Conservation (phyloP, 768 basidiomycete species). For the Mycena latifolia region DNA sequence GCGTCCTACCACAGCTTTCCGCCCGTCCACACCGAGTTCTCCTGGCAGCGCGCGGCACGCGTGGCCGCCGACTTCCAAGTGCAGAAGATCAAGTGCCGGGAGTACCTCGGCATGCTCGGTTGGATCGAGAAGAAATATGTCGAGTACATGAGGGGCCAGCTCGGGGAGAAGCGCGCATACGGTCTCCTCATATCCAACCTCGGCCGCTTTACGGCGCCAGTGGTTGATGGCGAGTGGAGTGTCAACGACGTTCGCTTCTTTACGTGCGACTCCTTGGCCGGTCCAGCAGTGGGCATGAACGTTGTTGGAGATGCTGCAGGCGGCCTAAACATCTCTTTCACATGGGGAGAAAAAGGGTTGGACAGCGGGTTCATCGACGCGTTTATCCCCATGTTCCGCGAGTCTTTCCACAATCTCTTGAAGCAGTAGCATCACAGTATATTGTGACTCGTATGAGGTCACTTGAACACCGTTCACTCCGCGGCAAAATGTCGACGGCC, state of each 20-base stretch:
- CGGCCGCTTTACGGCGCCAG: constrained; percentile 35
- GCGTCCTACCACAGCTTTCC: constrained; percentile 38
- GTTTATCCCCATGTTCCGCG: constrained; percentile 38
- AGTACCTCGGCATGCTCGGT: neutral
- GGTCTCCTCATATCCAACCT: constrained; percentile 34
- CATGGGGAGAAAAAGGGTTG: constrained; percentile 43
- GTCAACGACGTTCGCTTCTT: constrained; percentile 40
- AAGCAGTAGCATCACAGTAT: no score
- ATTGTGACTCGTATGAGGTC: no score
- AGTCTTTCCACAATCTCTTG: neutral
- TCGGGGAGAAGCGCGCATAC: constrained; percentile 10
- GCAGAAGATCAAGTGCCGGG: constrained; percentile 18
- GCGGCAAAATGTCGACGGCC: no score
- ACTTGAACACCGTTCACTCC: no score
- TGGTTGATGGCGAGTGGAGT: constrained; percentile 28
- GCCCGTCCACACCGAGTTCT: constrained; percentile 42
- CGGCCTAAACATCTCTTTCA: constrained; percentile 40
- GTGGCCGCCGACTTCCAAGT: constrained; percentile 42
- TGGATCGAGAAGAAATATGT: neutral
- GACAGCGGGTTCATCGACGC: constrained; percentile 38
- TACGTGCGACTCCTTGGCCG: constrained; percentile 42
- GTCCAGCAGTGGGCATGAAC: constrained; percentile 43
- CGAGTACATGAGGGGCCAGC: neutral
- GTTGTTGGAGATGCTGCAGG: constrained; percentile 42
- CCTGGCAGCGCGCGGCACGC: constrained; percentile 46